Percentiles rank a stretch among this genome's conserved stretches.
Conservation (phyloP, 2,329 filamentous ascomycete genomes). For the Alternaria ventricosa region DNA sequence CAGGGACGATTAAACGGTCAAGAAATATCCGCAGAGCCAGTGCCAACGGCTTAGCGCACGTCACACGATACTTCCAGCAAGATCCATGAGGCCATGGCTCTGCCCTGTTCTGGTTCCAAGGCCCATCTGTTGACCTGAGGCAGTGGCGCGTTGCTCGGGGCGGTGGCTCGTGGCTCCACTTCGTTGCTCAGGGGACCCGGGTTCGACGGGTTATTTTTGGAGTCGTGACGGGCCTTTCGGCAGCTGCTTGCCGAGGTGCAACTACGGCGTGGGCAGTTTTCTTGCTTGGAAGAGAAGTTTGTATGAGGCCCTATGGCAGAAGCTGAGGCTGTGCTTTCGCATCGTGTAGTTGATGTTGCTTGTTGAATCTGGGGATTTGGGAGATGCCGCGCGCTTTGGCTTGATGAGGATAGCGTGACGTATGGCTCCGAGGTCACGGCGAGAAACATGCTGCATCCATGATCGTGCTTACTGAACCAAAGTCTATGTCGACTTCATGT, state of each 20-base stretch:
- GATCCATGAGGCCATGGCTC: not conserved
- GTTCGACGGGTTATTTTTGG: conserved; percentile 22
- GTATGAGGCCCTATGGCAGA: not conserved
- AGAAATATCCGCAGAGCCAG: not conserved
- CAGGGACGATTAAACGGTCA: not conserved
- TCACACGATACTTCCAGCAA: conserved; percentile 9
- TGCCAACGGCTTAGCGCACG: conserved; percentile 2
- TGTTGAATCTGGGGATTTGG: not conserved
- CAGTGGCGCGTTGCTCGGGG: conserved; percentile 6
- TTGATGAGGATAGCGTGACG: not conserved
- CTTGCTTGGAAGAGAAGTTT: not conserved
- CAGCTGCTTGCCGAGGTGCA: not conserved
- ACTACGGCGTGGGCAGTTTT: not conserved
- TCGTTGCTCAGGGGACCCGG: conserved; percentile 23
- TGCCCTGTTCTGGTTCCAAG: not conserved
- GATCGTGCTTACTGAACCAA: not conserved
- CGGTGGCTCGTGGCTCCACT: conserved; percentile 20
- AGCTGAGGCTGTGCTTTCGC: not conserved
- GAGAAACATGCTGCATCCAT: not conserved
- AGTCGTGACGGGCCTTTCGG: conserved; percentile 11
- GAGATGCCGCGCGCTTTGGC: not conserved
- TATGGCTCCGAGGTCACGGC: not conserved
- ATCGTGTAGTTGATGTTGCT: not conserved
- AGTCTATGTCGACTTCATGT: not conserved
- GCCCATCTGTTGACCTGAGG: conserved; percentile 10